phyloP scores from a whole-genome alignment of 257 asterid genomes.

The Avicennia marina region DNA sequence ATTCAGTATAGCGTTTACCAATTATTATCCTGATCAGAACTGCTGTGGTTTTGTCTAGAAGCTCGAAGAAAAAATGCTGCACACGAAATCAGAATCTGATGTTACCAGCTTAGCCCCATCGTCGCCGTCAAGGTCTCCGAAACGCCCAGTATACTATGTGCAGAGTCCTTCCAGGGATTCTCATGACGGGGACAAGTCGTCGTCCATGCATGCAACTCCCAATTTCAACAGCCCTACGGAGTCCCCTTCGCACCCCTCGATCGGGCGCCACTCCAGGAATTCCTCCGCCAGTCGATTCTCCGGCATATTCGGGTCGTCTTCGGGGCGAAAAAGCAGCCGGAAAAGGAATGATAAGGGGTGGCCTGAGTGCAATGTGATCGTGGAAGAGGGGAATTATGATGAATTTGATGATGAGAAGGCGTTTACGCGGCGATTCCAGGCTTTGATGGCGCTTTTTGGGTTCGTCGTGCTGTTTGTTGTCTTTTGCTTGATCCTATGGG shows the following conservation, averaged over 20 bases:
- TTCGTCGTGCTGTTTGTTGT: conserved; percentile 67
- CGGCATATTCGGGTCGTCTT: conserved; percentile 87
- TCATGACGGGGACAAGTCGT: conserved; percentile 84
- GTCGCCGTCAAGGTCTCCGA: conserved; percentile 92
- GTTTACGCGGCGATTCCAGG: conserved; percentile 63
- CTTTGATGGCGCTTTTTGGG: conserved; percentile 59
- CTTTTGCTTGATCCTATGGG: conserved; percentile 92
- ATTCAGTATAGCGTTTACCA: no score
- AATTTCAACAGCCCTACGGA: conserved; percentile 84
- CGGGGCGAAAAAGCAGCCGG: conserved; percentile 71
- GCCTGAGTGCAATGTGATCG: conserved; percentile 91
- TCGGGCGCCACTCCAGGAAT: conserved; percentile 91
- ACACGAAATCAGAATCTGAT: conserved; percentile 93
- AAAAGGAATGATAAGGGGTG: conserved; percentile 90
- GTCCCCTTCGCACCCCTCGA: conserved; percentile 93
- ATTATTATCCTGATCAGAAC: no score
- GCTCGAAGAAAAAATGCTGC: conserved; percentile 36
- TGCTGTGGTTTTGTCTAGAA: not conserved
- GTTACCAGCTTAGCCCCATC: conserved; percentile 89
- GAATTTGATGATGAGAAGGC: conserved; percentile 65
- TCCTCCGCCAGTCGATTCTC: conserved; percentile 90
- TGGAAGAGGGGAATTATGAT: conserved; percentile 84
- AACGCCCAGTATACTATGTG: conserved; percentile 75
- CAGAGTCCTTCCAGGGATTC: conserved; percentile 98
- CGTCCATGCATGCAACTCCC: conserved; percentile 89